Evolutionary conservation across 208 protist species (phyloP).

Genomic region (Wallacemonas sp.): DNA sequence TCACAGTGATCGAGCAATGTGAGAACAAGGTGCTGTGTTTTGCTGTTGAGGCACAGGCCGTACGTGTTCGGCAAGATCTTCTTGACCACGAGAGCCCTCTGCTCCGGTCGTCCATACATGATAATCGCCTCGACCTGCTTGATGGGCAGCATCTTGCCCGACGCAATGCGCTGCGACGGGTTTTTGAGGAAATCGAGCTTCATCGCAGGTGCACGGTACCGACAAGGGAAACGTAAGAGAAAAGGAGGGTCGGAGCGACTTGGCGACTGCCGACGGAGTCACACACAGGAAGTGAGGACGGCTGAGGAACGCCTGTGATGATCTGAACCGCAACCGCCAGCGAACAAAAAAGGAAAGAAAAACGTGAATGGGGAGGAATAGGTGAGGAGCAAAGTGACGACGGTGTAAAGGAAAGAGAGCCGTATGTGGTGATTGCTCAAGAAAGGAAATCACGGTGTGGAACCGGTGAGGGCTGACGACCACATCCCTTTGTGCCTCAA

Average conservation of each 20-base stretch:
- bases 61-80: constrained; percentile 73
- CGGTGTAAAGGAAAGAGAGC: no score
- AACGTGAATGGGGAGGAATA: no score
- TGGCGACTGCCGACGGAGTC: no score
- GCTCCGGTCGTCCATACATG: constrained; percentile 77
- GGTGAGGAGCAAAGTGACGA: no score
- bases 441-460: no score
- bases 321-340: no score
- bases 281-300: no score
- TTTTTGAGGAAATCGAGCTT: constrained; percentile 88
- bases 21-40: constrained; percentile 76
- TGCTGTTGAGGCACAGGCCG: constrained; percentile 69
- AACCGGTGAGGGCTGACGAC: no score
- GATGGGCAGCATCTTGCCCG: constrained; percentile 73
- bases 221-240: background rate
- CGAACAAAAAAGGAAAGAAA: no score
- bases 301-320: no score
- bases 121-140: constrained; percentile 88
- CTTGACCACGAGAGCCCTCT: constrained; percentile 81
- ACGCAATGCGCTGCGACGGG: constrained; percentile 77
- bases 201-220: constrained; percentile 52
- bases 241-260: background rate
- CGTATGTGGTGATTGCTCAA: no score
- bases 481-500: no score
- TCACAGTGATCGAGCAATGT: constrained; percentile 77